Base-by-base conservation (phyloP, 148 eudicot species). In the Diospyros lotus region DNA sequence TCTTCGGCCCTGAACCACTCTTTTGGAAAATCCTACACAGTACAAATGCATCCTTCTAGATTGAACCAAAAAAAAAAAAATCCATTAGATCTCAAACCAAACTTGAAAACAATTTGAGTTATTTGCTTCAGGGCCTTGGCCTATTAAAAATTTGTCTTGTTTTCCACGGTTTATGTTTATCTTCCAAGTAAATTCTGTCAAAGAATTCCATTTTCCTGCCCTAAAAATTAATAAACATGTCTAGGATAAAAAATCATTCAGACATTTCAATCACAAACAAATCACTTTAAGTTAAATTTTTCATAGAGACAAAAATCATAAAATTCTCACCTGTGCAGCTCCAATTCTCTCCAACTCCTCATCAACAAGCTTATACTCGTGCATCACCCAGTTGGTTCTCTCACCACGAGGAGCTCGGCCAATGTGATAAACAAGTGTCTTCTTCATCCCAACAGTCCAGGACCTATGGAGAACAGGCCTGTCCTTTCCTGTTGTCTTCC, bases 1-100 rank as follows among this genome's bases (percentile, higher is more conserved):
- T 96, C 84, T 96, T 96, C 18, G 99, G 99, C 42, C 99, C 99
- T 3, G 97, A 72, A 69, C 99, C 99, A 86, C 98, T 96, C 82
- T 96, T 96, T 80, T 89, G 97, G 83, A 95, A 95, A 76, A 95
- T 85, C 63, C 99, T 85, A 72, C 97, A 95, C 52, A 95, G 79
- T 68, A 95, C 99, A 80, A 79, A 88, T 53, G 90, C 89, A 69
- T 93, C 97, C 99, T 95, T 77, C 83, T 60, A 84, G 84, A 82
- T 67, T 71, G 38, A 18, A 72, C 67, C 3, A 41, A 40, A 7
- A 73, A 28, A 15, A 28, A 43, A 17, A 5, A 52, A 11, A 69
- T 40, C 42, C 18, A 58, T 70, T 70, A 70, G 51, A 70, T 69
- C 38, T 8, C 41, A 10, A 38, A 13, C 15, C 73, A 6, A 70